Base-by-base conservation (phyloP, 2,329 filamentous ascomycete species). In the Coccinonectria pachysandricola region DNA sequence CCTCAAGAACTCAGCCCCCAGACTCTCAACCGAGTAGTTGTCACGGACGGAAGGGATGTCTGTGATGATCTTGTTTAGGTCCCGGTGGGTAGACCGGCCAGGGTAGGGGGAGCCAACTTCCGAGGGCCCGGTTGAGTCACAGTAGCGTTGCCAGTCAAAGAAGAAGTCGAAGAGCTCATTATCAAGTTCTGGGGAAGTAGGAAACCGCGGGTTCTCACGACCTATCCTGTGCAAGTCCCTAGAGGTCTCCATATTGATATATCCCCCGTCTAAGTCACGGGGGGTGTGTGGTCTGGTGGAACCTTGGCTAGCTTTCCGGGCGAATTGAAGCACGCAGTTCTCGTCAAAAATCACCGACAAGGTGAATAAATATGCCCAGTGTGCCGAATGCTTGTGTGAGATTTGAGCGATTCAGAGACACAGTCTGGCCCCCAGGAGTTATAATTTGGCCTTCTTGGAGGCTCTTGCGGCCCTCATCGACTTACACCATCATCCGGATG, bases 221-320 rank as follows among this genome's bases (percentile, higher is more conserved):
- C 48, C 48, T 46, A 51, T 48, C 42, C 44, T 46, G 46, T 40
- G 43, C 36, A 48, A 48, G 48, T 42, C 40, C 48, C 50, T 50
- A 45, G 40, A 29, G 39, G 33, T 43, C 54, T 50, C 49, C 53
- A 56, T 56, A 47, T 50, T 55, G 53, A 53, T 50, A 43, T 50
- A n/a, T n/a, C n/a, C n/a, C n/a, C 44, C 46, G 52, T 57, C 46
- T 56, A 56, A 55, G 54, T 56, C 54, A 57, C 51, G 50, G 46
- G 46, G 39, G n/a, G n/a, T n/a, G n/a, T n/a, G n/a, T n/a, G n/a
- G 51, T 48, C 48, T 54, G 52, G 54, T 57, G 54, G 54, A 56
- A 57, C 54, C 54, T 54, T 52, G 48, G 42, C 46, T 51, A 41
- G 39, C 39, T 47, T 39, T 37, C 33, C 41, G 44, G 51, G 44